Conservation (phyloP, 768 basidiomycete genomes). For the Gyrodon lividus region DNA sequence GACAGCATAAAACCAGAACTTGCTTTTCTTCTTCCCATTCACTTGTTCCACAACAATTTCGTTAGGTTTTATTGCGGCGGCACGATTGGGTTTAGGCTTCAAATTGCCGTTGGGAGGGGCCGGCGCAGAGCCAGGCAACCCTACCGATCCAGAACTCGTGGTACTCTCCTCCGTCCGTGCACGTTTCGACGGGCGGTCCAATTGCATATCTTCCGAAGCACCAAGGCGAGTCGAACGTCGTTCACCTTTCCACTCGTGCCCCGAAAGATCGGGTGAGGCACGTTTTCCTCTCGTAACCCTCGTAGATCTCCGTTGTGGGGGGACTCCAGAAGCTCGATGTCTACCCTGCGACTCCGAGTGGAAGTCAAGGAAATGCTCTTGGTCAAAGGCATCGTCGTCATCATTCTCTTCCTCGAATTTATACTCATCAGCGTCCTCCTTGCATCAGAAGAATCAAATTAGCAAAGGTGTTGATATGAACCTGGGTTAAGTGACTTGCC, state of each 20-base stretch:
- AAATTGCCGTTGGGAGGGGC: slow-evolving; percentile 35
- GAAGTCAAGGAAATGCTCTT: slow-evolving; percentile 40
- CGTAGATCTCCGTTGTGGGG: slow-evolving; percentile 52
- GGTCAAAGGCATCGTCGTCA: slow-evolving; percentile 55
- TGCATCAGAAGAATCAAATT: slow-evolving; percentile 14
- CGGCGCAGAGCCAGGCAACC: slow-evolving; percentile 26
- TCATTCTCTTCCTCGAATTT: slow-evolving; percentile 61
- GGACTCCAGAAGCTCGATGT: slow-evolving; percentile 35
- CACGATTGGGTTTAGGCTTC: slow-evolving; percentile 53
- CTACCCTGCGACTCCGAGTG: slow-evolving; percentile 44
- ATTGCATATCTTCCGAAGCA: slow-evolving; percentile 47
- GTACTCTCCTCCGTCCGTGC: slow-evolving; percentile 77
- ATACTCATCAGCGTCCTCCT: slow-evolving; percentile 70
- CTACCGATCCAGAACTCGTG: slow-evolving; percentile 47
- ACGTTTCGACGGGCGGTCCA: slow-evolving; percentile 62
- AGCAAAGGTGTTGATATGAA: slow-evolving; percentile 23
- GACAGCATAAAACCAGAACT: slow-evolving; percentile 87
- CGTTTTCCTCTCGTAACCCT: slow-evolving; percentile 53
- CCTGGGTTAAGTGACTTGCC: slow-evolving; percentile 25
- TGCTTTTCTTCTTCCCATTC: slow-evolving; percentile 80
- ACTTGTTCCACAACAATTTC: slow-evolving; percentile 76
- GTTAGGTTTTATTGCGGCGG: slow-evolving; percentile 66
- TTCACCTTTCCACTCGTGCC: slow-evolving; percentile 69
- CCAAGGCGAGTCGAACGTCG: slow-evolving; percentile 69
- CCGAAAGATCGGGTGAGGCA: slow-evolving; percentile 47